These are phyloP conservation scores for Castanea mollissima DNA, from an alignment of 306 rosid genomes.

Conservation along the genomic window DNA sequence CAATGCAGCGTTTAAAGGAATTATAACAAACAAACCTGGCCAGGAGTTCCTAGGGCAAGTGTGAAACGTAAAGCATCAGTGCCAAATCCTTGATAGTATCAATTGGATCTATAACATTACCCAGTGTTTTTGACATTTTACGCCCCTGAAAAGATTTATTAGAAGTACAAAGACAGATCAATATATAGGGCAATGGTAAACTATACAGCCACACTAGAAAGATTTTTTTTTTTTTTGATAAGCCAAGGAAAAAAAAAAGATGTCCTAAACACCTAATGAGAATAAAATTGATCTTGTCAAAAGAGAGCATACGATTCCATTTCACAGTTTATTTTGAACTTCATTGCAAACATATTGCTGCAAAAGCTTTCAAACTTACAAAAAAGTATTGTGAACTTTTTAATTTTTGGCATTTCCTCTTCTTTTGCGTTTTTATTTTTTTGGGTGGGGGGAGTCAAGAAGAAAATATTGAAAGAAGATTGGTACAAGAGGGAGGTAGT, in stretches of 20 bases:
- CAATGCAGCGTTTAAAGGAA: slow-evolving; percentile 6
- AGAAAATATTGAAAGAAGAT: not conserved
- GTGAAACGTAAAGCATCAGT: slow-evolving; percentile 96
- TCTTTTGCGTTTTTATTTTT: not conserved
- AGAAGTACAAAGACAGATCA: slow-evolving; percentile 9
- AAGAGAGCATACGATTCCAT: not conserved
- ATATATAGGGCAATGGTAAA: not conserved
- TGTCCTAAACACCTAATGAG: not conserved
- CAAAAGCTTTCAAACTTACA: not conserved
- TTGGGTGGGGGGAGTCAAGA: not conserved
- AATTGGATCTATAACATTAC: slow-evolving; percentile 89
- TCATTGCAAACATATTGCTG: not conserved
- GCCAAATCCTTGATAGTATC: slow-evolving; percentile 86
- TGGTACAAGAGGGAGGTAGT: not conserved
- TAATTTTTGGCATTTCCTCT: too few species aligned
- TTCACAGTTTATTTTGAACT: not conserved
- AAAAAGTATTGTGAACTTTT: too few species aligned
- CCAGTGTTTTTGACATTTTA: slow-evolving; percentile 93
- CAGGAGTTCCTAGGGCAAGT: slow-evolving; percentile 94
- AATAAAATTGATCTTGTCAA: not conserved
- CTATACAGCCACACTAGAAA: not conserved
- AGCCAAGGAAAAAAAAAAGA: too few species aligned
- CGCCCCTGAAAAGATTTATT: slow-evolving; percentile 61
- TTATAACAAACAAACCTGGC: slow-evolving; percentile 65
- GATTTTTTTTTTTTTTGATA: too few species aligned